Percentiles rank a stretch among this genome's conserved stretches.
These are phyloP conservation scores for Talaromyces sp. DNA, from an alignment of 2,329 filamentous ascomycete species.

Conservation along the genomic window DNA sequence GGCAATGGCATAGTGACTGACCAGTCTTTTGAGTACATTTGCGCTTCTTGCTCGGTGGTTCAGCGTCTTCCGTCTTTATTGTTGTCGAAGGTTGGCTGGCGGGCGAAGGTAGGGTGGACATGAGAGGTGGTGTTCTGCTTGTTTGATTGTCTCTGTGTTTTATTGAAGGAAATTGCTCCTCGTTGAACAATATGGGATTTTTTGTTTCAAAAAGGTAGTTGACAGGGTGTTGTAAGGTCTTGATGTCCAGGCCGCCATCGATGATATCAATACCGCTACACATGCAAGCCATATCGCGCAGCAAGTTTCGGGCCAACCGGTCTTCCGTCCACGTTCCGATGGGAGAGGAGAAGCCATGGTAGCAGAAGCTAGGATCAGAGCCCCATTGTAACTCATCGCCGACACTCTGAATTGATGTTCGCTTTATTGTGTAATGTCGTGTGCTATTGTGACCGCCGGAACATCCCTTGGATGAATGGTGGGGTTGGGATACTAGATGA, in stretches of 20 bases:
- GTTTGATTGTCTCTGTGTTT: not conserved
- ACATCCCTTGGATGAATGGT: not conserved
- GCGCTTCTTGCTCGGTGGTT: slow-evolving; percentile 16
- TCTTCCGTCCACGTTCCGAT: slow-evolving; percentile 28
- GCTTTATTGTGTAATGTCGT: slow-evolving; percentile 5
- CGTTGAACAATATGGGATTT: not conserved
- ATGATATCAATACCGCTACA: slow-evolving; percentile 13
- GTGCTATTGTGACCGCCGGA: slow-evolving; percentile 2
- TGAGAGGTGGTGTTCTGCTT: too few relatives aligned
- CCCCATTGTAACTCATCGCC: slow-evolving; percentile 26
- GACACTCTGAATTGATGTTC: not conserved
- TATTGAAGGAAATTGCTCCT: not conserved
- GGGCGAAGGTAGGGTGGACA: not conserved
- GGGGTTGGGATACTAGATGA: not conserved
- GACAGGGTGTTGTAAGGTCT: not conserved
- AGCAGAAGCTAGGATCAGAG: slow-evolving; percentile 26
- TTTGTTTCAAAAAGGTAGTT: not conserved
- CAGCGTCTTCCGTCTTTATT: not conserved
- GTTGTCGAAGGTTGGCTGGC: not conserved
- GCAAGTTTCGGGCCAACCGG: slow-evolving; percentile 19
- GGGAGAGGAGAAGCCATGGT: slow-evolving; percentile 24
- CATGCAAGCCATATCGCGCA: slow-evolving; percentile 23
- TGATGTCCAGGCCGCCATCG: not conserved
- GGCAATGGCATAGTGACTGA: slow-evolving; percentile 24
- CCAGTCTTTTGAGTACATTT: slow-evolving; percentile 25